These are phyloP conservation scores for Sphagnum contortum DNA, from an alignment of 225 moss, liverwort and hornwort species.

Conservation along the genomic window DNA sequence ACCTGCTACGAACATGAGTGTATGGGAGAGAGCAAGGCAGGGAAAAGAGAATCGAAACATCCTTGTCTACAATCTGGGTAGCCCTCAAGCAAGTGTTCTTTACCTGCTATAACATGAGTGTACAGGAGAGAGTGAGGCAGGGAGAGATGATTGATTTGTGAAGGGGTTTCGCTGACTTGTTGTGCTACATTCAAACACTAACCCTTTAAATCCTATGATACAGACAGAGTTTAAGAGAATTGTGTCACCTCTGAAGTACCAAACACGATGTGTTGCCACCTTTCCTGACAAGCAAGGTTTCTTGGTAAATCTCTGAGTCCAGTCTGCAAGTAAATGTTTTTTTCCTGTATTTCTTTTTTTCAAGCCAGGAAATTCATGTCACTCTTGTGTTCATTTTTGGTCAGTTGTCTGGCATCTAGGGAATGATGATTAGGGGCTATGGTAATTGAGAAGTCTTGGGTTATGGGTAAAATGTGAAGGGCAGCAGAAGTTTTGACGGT, in stretches of 20 bases:
- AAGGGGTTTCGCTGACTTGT: too few relatives aligned
- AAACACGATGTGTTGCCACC: slow-evolving; percentile 89
- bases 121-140: neutral
- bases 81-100: neutral
- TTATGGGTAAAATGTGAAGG: too few relatives aligned
- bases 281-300: slow-evolving; percentile 95
- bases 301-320: slow-evolving; percentile 34
- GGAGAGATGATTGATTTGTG: too few relatives aligned
- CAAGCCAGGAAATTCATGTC: too few relatives aligned
- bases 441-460: too few relatives aligned
- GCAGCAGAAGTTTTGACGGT: too few relatives aligned
- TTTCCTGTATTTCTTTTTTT: too few relatives aligned
- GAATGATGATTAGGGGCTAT: too few relatives aligned
- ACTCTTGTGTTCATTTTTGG: too few relatives aligned
- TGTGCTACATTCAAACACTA: too few relatives aligned
- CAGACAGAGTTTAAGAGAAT: slow-evolving; percentile 90
- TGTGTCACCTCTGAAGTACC: slow-evolving; percentile 85
- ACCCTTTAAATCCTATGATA: slow-evolving; percentile 6
- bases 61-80: neutral
- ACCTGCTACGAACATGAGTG: neutral
- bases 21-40: neutral
- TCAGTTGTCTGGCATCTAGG: too few relatives aligned
- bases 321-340: too few relatives aligned
- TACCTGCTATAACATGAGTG: neutral
- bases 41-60: neutral